Conservation (phyloP, 768 basidiomycete species). For the Russula foetens region DNA sequence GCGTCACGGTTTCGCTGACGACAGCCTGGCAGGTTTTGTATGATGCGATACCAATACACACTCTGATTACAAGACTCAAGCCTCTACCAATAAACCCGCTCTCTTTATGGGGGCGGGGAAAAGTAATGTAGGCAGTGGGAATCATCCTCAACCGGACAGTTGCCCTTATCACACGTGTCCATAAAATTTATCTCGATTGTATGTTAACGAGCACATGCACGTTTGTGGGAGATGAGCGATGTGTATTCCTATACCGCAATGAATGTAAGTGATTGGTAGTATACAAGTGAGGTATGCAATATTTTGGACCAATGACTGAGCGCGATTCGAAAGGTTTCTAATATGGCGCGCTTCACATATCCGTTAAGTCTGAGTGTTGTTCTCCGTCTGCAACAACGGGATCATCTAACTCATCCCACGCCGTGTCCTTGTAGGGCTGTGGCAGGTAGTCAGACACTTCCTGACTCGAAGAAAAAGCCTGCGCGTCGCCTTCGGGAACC, state of each 20-base stretch:
- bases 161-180: no score
- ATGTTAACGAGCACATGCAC: background rate
- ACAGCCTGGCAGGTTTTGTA: no score
- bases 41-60: no score
- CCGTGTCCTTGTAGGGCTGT: conserved; percentile 7
- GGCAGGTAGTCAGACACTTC: conserved; percentile 21
- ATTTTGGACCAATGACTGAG: background rate
- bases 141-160: no score
- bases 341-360: background rate
- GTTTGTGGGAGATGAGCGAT: background rate
- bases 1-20: no score
- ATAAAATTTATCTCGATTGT: no score
- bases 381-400: background rate
- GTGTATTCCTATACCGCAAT: conserved; percentile 1
- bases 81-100: no score
- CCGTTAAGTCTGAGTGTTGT: background rate
- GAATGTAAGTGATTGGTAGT: conserved; percentile 12
- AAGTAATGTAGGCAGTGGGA: no score
- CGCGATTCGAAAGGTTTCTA: conserved; percentile 2
- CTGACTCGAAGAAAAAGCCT: conserved; percentile 12
- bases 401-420: conserved; percentile 13
- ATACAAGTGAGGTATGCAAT: conserved; percentile 18
- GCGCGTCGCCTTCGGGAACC: background rate
- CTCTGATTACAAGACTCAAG: no score
- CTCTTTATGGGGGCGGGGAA: no score